Conservation (phyloP, 495 filamentous ascomycete species). For the Chaetomium tenue region DNA sequence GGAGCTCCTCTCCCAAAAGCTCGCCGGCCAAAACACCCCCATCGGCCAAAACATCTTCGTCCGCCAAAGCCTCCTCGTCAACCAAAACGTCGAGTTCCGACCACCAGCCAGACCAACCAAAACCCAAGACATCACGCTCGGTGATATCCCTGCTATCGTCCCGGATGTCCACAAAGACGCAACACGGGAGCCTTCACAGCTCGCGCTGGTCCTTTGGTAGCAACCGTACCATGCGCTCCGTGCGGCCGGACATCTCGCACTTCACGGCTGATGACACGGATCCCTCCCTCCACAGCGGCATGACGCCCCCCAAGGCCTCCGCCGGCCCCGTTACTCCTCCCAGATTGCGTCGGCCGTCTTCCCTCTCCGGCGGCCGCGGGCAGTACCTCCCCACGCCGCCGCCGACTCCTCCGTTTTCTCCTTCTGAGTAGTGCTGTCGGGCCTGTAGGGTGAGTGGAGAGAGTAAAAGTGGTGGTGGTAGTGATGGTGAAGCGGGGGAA, state of each 20-base stretch:
- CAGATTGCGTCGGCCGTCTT: too few relatives aligned
- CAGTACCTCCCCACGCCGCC: neutral
- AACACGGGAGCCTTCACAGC: neutral
- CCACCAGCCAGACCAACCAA: neutral
- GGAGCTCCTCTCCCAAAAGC: too few relatives aligned
- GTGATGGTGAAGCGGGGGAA: neutral
- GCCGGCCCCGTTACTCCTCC: too few relatives aligned
- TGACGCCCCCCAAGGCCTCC: too few relatives aligned
- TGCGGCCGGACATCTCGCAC: neutral
- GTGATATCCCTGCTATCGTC: neutral
- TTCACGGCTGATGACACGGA: neutral
- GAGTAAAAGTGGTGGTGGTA: too few relatives aligned
- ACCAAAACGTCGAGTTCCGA: too few relatives aligned
- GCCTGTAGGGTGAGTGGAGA: constrained; percentile 8
- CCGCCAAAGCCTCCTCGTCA: too few relatives aligned
- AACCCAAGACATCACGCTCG: neutral
- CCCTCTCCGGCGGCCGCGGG: neutral
- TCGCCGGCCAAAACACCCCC: too few relatives aligned
- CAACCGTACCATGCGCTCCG: neutral
- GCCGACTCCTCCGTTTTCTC: neutral
- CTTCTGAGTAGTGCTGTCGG: constrained; percentile 11
- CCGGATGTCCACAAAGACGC: neutral
- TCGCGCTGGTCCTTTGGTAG: neutral
- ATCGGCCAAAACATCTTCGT: too few relatives aligned
- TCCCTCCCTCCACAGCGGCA: neutral